Percentiles rank a stretch among this genome's conserved stretches.
phyloP scores from a whole-genome alignment of 441 rosid genomes.

The Adansonia rubrostipa region DNA sequence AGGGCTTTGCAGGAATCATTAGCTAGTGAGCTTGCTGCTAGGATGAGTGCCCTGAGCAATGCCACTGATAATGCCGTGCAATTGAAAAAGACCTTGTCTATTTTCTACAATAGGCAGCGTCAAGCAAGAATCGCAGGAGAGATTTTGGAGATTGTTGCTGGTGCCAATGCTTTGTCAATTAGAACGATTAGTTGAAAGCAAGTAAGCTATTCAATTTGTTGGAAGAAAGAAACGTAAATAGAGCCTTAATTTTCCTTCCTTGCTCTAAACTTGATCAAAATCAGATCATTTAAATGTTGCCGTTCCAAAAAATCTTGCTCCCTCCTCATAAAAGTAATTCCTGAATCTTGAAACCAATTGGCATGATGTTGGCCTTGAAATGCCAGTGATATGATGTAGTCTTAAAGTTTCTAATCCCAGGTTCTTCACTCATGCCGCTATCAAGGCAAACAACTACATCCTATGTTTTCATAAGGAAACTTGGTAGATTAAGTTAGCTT shows the following conservation, averaged over 20 bases:
- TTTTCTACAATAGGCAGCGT: slow-evolving; percentile 73
- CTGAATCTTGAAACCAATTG: not conserved
- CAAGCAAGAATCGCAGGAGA: slow-evolving; percentile 97
- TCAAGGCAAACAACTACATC: not conserved
- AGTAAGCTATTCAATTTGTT: too few species aligned
- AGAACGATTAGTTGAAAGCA: not conserved
- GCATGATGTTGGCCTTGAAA: too few species aligned
- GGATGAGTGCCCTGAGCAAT: slow-evolving; percentile 97
- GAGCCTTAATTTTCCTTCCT: not conserved
- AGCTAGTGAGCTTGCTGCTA: slow-evolving; percentile 92
- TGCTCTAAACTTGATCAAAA: not conserved
- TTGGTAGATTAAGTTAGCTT: not conserved
- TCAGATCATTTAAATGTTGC: too few species aligned
- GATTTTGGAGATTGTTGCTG: slow-evolving; percentile 91
- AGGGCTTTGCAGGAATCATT: slow-evolving; percentile 92
- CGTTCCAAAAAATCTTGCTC: not conserved
- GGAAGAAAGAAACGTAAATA: too few species aligned
- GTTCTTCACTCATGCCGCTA: not conserved
- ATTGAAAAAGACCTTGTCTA: slow-evolving; percentile 67
- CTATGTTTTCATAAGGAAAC: not conserved
- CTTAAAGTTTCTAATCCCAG: too few species aligned
- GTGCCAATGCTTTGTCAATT: slow-evolving; percentile 65
- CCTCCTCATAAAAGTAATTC: not conserved
- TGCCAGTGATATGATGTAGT: too few species aligned
- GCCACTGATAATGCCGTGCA: slow-evolving; percentile 84